phyloP scores from a whole-genome alignment of 192 early-diverging fungal genomes.

The Podila verticillata region DNA sequence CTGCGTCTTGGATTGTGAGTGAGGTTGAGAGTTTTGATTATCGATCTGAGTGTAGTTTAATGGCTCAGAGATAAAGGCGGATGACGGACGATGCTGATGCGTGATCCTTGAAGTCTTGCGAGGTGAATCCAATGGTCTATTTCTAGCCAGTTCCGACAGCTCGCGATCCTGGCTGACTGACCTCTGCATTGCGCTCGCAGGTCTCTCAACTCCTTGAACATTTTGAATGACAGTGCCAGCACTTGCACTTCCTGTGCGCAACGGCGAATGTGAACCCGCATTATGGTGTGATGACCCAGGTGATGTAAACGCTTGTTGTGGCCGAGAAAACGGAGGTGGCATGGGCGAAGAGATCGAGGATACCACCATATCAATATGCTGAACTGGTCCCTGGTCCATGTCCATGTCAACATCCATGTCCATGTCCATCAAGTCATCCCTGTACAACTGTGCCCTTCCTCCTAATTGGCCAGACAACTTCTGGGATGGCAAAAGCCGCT shows the following conservation, averaged over 20 bases:
- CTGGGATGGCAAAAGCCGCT: conserved; percentile 2
- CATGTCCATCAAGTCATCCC: conserved; percentile 6
- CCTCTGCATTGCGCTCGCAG: conserved; percentile 41
- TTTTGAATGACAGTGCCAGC: conserved; percentile 11
- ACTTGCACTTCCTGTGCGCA: too few relatives aligned
- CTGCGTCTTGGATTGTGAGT: conserved; percentile 7
- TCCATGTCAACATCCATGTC: conserved; percentile 30
- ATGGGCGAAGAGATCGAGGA: conserved; percentile 6
- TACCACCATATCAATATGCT: conserved; percentile 30
- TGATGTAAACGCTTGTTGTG: background rate
- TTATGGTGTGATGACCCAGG: background rate
- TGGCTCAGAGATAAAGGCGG: background rate
- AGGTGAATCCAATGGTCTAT: conserved; percentile 17
- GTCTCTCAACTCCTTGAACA: conserved; percentile 35
- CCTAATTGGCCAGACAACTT: background rate
- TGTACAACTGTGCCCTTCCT: background rate
- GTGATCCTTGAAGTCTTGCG: conserved; percentile 13
- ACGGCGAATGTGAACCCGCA: background rate
- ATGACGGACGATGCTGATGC: background rate
- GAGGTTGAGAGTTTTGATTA: background rate
- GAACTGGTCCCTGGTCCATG: conserved; percentile 14
- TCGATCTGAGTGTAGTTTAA: background rate
- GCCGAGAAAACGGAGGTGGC: background rate
- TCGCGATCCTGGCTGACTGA: conserved; percentile 33
- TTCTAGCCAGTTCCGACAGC: conserved; percentile 10